Conservation (phyloP, 768 basidiomycete genomes). For the Russula ochroleuca region DNA sequence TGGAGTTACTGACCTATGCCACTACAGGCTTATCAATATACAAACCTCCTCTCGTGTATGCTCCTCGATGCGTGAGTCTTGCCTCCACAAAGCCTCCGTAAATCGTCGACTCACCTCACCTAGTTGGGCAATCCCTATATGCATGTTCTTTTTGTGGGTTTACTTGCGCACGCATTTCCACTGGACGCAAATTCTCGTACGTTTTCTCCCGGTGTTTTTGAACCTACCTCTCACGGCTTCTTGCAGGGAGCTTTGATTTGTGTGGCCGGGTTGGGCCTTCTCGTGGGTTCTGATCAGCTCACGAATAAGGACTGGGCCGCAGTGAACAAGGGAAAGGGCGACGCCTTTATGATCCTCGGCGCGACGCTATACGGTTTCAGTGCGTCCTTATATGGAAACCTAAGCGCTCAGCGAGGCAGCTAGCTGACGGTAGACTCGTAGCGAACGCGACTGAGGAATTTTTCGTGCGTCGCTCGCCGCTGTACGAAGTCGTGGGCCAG, state of each 20-base stretch:
- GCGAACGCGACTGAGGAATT: constrained; percentile 89
- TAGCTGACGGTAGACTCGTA: constrained; percentile 31
- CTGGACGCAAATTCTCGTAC: constrained; percentile 75
- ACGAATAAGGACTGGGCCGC: constrained; percentile 74
- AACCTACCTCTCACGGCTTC: neutral
- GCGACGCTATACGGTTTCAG: constrained; percentile 85
- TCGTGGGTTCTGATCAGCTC: constrained; percentile 72
- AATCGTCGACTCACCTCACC: constrained; percentile 1
- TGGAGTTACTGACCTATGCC: neutral
- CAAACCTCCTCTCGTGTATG: constrained; percentile 84
- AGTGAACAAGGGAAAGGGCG: constrained; percentile 64
- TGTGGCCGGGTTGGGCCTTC: constrained; percentile 69
- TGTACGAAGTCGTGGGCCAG: constrained; percentile 87
- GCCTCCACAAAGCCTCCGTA: neutral
- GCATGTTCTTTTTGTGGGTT: constrained; percentile 76
- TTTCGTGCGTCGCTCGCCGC: constrained; percentile 70
- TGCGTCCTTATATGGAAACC: constrained; percentile 39
- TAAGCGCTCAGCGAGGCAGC: neutral
- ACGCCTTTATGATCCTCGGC: constrained; percentile 82
- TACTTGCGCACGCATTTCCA: constrained; percentile 78
- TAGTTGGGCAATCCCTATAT: constrained; percentile 87
- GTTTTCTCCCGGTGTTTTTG: constrained; percentile 29
- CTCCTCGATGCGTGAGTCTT: constrained; percentile 74
- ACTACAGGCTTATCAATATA: constrained; percentile 73
- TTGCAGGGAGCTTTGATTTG: constrained; percentile 68